Conservation (phyloP, 2,329 filamentous ascomycete species). For the Fusarium anguioides region DNA sequence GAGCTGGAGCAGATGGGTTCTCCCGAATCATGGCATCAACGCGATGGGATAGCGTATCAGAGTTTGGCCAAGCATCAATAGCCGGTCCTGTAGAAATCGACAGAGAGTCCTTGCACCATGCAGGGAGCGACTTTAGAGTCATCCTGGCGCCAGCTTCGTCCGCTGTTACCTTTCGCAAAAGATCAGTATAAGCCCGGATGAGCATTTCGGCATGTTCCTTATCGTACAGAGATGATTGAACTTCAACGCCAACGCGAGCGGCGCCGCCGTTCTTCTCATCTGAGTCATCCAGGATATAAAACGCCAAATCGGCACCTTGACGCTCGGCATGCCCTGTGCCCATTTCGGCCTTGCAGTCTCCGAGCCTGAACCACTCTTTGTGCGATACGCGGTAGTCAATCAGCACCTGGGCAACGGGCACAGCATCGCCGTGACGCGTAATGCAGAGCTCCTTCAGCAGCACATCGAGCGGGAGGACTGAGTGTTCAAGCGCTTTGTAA, state of each 20-base stretch:
- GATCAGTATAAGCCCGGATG: background rate
- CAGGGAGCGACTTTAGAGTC: background rate
- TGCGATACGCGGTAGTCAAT: conserved; percentile 8
- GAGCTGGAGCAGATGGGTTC: background rate
- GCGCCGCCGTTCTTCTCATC: background rate
- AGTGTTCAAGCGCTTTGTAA: conserved; percentile 1
- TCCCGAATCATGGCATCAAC: background rate
- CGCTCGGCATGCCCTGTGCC: background rate
- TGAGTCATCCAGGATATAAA: conserved; percentile 1
- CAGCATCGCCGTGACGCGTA: background rate
- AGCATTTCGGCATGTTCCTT: conserved; percentile 2
- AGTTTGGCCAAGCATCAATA: background rate
- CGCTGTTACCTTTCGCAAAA: background rate
- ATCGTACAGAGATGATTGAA: background rate
- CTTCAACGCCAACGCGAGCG: background rate
- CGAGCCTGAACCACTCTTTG: conserved; percentile 11
- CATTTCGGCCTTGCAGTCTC: conserved; percentile 3
- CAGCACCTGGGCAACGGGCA: background rate
- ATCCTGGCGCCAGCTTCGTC: background rate
- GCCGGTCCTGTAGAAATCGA: background rate
- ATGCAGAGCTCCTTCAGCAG: conserved; percentile 6
- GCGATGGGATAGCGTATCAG: background rate
- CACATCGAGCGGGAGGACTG: background rate
- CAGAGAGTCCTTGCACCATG: background rate
- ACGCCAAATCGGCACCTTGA: background rate